Evolutionary conservation across 1,284 basidiomycete species (phyloP), one percentile per base, ranked within the genome.

Genomic region (Megacollybia platyphylla): DNA sequence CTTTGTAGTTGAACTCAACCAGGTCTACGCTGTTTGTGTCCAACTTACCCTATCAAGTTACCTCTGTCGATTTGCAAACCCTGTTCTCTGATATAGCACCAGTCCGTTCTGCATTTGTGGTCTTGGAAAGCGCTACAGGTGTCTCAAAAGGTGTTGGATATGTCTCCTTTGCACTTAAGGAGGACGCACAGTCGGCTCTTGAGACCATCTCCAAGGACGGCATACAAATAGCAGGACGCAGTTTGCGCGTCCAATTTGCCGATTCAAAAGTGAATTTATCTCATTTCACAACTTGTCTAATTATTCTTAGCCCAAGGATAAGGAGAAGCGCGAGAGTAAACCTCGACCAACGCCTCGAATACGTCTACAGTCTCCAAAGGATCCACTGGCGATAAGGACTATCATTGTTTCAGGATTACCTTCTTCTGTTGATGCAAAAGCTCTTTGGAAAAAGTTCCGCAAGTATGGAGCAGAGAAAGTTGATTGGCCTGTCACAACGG

Each of bases 61-160:
- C 93, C 5, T 87, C 87, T 2, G 84, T 81, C 44, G 91, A 97
- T 61, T 67, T 98, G 30, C 75, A 88, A 54, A 92, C 91, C 0
- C 74, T 93, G 40, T 97, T 97, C 67, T 97, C 93, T 10, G 90
- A 93, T 58, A 77, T 97, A 48, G 96, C 92, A 2, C 96, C 94
- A 8, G 82, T 98, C 15, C 77, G 91, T 38, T 84, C 87, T 30
- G 94, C 92, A 0, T 98, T 99, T 57, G 81, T 99, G 1, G 94
- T 97, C 8, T 79, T 81, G 3, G 83, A 89, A 48, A 75, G 73
- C 38, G 80, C 77, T 36, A 79, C 83, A 0, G 84, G 87, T 31
- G 73, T 81, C 26, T 93, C 90, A 3, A 97, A 97, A 59, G 96
- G 94, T 51, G 91, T 97, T n/a, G 94, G 94, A 48, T 98, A 97